phyloP scores from a whole-genome alignment of 2,329 filamentous ascomycete species.

The Bipolaris victoriae region DNA sequence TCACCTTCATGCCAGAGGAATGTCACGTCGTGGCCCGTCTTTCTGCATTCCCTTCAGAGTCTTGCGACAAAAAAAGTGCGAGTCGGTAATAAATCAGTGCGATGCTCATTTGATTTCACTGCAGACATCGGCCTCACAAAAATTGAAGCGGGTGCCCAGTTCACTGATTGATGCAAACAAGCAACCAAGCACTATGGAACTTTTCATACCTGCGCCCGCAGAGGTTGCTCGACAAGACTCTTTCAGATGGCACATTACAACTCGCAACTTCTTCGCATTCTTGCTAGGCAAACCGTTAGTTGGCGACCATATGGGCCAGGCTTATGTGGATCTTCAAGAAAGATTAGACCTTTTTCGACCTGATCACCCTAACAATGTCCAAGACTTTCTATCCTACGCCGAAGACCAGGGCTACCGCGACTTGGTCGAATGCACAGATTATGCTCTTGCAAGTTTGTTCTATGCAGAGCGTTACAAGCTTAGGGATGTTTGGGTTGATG shows the following conservation, averaged over 20 bases:
- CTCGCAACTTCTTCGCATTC: slow-evolving; percentile 78
- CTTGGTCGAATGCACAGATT: slow-evolving; percentile 68
- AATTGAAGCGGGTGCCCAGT: slow-evolving; percentile 24
- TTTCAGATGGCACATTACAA: slow-evolving; percentile 69
- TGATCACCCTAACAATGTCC: slow-evolving; percentile 60
- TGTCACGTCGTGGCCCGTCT: slow-evolving; percentile 69
- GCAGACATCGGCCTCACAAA: slow-evolving; percentile 12
- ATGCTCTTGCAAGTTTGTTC: slow-evolving; percentile 71
- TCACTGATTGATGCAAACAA: slow-evolving; percentile 51
- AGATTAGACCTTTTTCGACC: slow-evolving; percentile 68
- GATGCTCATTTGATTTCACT: slow-evolving; percentile 41
- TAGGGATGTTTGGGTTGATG: slow-evolving; percentile 71
- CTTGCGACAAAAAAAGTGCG: slow-evolving; percentile 65
- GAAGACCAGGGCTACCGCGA: slow-evolving; percentile 73
- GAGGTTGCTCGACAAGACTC: slow-evolving; percentile 60
- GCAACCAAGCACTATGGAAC: slow-evolving; percentile 53
- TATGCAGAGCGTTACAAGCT: slow-evolving; percentile 71
- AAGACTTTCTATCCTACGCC: slow-evolving; percentile 69
- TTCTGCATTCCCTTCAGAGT: slow-evolving; percentile 68
- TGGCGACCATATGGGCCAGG: slow-evolving; percentile 67
- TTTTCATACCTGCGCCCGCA: slow-evolving; percentile 73
- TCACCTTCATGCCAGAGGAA: slow-evolving; percentile 70
- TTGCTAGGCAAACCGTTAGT: slow-evolving; percentile 70
- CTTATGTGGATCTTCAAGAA: slow-evolving; percentile 69
- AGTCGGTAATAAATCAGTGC: slow-evolving; percentile 62